Evolutionary conservation across 2,329 filamentous ascomycete species (phyloP).

Genomic region (Penicillium sclerotigenum): DNA sequence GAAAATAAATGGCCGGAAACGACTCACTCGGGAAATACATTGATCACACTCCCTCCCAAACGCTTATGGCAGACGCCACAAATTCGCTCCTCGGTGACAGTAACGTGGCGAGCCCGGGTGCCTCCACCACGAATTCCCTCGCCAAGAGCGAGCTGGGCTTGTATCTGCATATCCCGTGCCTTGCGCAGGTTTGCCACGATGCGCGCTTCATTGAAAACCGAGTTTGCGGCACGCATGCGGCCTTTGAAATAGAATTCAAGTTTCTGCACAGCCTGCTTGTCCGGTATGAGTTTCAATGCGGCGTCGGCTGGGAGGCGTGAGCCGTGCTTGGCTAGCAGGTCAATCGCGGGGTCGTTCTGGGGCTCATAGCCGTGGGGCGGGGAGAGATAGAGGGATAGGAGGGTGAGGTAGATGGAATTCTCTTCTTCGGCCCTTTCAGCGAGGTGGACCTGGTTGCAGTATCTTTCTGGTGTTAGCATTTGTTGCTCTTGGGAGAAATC

Average conservation of each 20-base stretch:
- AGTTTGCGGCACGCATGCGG: slow-evolving; percentile 82
- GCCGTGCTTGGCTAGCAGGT: slow-evolving; percentile 86
- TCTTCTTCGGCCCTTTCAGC: slow-evolving; percentile 55
- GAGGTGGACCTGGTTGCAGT: slow-evolving; percentile 84
- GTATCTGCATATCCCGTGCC: slow-evolving; percentile 73
- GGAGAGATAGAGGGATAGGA: slow-evolving; percentile 83
- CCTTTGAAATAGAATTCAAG: slow-evolving; percentile 90
- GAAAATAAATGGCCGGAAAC: background rate
- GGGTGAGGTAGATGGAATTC: slow-evolving; percentile 84
- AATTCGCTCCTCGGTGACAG: slow-evolving; percentile 81
- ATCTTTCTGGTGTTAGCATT: slow-evolving; percentile 48
- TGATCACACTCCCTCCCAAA: slow-evolving; percentile 84
- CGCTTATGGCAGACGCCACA: slow-evolving; percentile 93
- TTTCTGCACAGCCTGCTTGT: slow-evolving; percentile 70
- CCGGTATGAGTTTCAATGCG: slow-evolving; percentile 80
- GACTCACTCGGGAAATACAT: slow-evolving; percentile 78
- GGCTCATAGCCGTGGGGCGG: slow-evolving; percentile 70
- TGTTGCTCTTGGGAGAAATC: background rate
- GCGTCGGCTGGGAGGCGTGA: slow-evolving; percentile 84
- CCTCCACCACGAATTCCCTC: slow-evolving; percentile 54
- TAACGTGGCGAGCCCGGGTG: slow-evolving; percentile 65
- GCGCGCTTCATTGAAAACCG: slow-evolving; percentile 72
- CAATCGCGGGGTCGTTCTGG: slow-evolving; percentile 74
- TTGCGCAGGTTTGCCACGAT: slow-evolving; percentile 74
- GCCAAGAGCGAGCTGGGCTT: slow-evolving; percentile 71